Conservation (phyloP, 176 grass and related monocot species). For the Raddia guianensis region DNA sequence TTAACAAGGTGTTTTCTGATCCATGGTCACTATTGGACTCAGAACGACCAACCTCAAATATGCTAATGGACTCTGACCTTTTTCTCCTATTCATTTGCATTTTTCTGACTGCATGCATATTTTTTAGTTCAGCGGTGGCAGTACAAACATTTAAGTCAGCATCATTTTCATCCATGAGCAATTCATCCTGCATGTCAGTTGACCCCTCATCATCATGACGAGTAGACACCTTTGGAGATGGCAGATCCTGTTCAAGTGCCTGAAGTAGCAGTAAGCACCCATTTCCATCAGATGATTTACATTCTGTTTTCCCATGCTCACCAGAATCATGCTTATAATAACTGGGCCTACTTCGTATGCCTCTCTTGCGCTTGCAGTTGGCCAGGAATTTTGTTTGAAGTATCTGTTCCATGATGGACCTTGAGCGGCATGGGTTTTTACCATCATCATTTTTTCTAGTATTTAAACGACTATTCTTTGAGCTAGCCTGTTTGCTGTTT, state of each 20-base stretch:
- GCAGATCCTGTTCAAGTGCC: slow-evolving; percentile 58
- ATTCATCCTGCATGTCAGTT: slow-evolving; percentile 24
- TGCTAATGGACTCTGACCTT: slow-evolving; percentile 44
- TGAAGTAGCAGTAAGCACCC: slow-evolving; percentile 58
- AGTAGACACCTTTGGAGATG: slow-evolving; percentile 27
- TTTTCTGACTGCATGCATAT: slow-evolving; percentile 34
- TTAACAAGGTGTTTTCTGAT: slow-evolving; percentile 37
- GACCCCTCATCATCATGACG: slow-evolving; percentile 10
- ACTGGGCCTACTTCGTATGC: slow-evolving; percentile 51
- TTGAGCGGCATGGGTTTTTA: slow-evolving; percentile 24
- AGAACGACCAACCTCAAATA: slow-evolving; percentile 43
- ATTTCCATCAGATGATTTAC: slow-evolving; percentile 50
- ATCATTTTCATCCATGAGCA: slow-evolving; percentile 22
- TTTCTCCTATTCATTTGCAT: slow-evolving; percentile 41
- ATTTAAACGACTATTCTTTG: slow-evolving; percentile 29
- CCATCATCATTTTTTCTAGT: slow-evolving; percentile 31
- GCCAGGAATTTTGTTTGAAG: slow-evolving; percentile 46
- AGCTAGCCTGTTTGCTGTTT: slow-evolving; percentile 44
- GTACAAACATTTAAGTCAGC: slow-evolving; percentile 12
- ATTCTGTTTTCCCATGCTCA: slow-evolving; percentile 46
- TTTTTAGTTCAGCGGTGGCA: slow-evolving; percentile 11
- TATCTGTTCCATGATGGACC: slow-evolving; percentile 56
- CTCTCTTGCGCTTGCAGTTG: slow-evolving; percentile 53
- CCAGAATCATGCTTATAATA: slow-evolving; percentile 51
- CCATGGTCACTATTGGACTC: slow-evolving; percentile 38